Base-by-base conservation (phyloP, 2,329 filamentous ascomycete species). In the Mycosphaerella sp. region DNA sequence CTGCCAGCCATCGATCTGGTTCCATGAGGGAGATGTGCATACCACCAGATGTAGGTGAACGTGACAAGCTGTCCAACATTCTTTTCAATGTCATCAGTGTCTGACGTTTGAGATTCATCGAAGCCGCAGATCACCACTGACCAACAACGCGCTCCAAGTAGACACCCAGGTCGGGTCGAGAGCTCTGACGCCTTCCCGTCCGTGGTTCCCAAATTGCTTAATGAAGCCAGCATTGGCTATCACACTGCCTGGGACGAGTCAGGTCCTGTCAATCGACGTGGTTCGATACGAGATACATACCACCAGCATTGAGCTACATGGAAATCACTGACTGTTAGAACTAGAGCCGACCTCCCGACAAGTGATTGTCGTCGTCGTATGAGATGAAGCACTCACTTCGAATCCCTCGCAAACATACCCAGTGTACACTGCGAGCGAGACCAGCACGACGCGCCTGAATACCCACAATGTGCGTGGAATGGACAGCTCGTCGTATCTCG, bases 401-500 rank as follows among this genome's bases (percentile, higher is more conserved):
- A 48, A 48, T 3, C 45, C 45, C 21, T 48, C 45, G 45, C 45
- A 48, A 6, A 48, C 13, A n/a, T 48, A 48, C 0, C 45, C 45
- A 4, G 45, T 48, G 37, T 48, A 48, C 8, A 48, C 45, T 12
- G 45, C 45, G 12, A 48, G 45, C 10, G 45, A 30, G 7, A 48
- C 45, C 4, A 48, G 7, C 21, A 48, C 30, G 3, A 48, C 37
- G 3, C 45, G 45, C 37, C 30, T 48, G 36, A 48, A 48, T 13
- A 48, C 45, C 45, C 25, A 34, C 21, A 48, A 12, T 6, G 45
- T 48, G 8, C 45, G 45, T 2, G 14, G 36, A 25, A 48, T 48
- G n/a, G 45, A 48, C 8, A 48, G 25, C 36, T 48, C 45, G 18
- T 48, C 45, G n/a, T 48, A 48, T 48, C 45, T 48, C 12, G 45